Base-by-base conservation (phyloP, 73 alveolate genomes). In the Uronychia binucleata region DNA sequence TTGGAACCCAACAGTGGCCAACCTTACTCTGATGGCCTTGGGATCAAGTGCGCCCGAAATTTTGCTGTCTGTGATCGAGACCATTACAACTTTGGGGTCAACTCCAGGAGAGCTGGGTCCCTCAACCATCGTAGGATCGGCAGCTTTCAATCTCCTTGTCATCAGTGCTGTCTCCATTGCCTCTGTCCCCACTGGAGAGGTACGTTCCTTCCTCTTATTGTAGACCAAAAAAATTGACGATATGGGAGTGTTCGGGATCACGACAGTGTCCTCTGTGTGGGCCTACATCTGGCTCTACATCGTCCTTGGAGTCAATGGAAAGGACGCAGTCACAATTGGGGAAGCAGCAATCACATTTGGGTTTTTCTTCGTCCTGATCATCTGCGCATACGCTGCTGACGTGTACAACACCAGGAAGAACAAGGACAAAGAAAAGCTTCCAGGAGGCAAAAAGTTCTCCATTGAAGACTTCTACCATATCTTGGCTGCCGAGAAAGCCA, bases 1-100 rank as follows among this genome's bases (percentile, higher is more conserved):
- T n/a, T 91, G 98, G 98, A 94, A 94, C 60, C 94, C 94, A 19
- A 93, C 98, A 1, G 88, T 94, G n/a, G 96, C 98, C 30, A 88
- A 94, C 86, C 77, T 94, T 33, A 91, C 98, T 1, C 84, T 94
- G 32, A 88, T 94, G 95, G 96, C 96, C 1, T 32, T 94, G 79
- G 96, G 96, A 8, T 84, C 96, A 75, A 77, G 91, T 27, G 94
- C 96, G 26, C 98, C 98, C 11, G 96, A 84, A 59, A 94, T 93
- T 59, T 75, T 93, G n/a, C 78, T 91, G 82, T 80, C 88, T 59
- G 59, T 79, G 31, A 93, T 94, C 86, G 94, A 85, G 74, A 82
- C 91, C 57, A 82, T 74, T 8, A 34, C 80, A 27, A 58, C 46
- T 58, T 60, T 57, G 33, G 92, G 89, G 74, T 33, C 34, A 8